Conservation (phyloP, 2,329 filamentous ascomycete species). For the Nemania sp. region DNA sequence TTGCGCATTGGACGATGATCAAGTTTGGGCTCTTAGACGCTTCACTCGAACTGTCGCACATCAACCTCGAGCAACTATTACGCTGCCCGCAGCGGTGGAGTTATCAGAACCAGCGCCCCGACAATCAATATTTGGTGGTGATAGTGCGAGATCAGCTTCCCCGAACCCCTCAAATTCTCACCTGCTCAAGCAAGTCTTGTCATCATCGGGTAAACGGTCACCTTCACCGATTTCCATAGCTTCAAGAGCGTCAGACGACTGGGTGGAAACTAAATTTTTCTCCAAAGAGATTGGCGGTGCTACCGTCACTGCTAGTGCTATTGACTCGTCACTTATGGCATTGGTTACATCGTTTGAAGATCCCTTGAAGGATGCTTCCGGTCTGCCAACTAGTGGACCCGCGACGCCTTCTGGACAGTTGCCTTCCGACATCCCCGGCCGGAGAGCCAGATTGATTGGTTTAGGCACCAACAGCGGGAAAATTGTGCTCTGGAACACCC, state of each 20-base stretch:
- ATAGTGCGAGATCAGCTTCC: conserved; percentile 26
- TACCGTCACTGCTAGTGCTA: conserved; percentile 69
- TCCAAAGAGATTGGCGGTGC: conserved; percentile 63
- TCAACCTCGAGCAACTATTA: conserved; percentile 12
- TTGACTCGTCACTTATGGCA: conserved; percentile 78
- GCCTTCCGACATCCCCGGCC: conserved; percentile 74
- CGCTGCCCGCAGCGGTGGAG: conserved; percentile 10
- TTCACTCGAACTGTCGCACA: conserved; percentile 45
- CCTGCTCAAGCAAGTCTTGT: conserved; percentile 28
- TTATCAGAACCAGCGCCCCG: conserved; percentile 14
- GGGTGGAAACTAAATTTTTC: conserved; percentile 65
- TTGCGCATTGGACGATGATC: conserved; percentile 68
- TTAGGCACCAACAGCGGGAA: conserved; percentile 78
- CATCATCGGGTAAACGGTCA: conserved; percentile 35
- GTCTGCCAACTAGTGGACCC: conserved; percentile 52
- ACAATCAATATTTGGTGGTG: conserved; percentile 42
- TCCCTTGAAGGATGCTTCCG: conserved; percentile 65
- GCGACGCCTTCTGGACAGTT: conserved; percentile 48
- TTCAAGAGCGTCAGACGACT: conserved; percentile 58
- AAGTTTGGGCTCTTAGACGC: conserved; percentile 50
- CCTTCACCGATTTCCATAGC: conserved; percentile 23
- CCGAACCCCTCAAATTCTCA: conserved; percentile 31
- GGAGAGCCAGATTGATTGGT: conserved; percentile 78
- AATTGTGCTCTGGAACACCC: conserved; percentile 85
- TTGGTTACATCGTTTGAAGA: conserved; percentile 77